Conservation (phyloP, 2,329 filamentous ascomycete genomes). For the Aspergillus sergii region DNA sequence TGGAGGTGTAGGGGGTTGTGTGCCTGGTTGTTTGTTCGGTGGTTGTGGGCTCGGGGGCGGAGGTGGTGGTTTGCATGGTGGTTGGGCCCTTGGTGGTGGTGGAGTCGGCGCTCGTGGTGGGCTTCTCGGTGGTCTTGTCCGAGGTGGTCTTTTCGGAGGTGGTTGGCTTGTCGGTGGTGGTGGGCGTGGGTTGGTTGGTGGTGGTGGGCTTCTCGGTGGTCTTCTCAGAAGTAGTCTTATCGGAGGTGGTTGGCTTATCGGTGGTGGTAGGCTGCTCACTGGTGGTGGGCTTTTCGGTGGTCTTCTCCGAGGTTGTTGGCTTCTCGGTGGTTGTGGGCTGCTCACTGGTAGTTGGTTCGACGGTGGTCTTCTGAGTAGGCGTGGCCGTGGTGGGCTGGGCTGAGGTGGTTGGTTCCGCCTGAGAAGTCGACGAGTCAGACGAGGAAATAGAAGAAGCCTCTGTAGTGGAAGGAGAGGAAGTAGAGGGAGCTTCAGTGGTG, state of each 20-base stretch:
- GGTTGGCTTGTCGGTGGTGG: background rate
- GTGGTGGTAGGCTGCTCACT: slow-evolving; percentile 15
- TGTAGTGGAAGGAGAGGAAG: slow-evolving; percentile 1
- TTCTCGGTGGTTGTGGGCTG: slow-evolving; percentile 20
- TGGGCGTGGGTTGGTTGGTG: background rate
- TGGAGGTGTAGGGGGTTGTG: slow-evolving; percentile 40
- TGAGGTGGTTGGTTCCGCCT: slow-evolving; percentile 11
- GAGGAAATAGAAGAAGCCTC: background rate
- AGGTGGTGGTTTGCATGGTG: slow-evolving; percentile 22
- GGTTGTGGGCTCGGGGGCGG: slow-evolving; percentile 17
- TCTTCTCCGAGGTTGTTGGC: slow-evolving; percentile 5
- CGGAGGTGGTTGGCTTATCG: slow-evolving; percentile 13
- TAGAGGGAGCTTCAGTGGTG: background rate
- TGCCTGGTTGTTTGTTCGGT: slow-evolving; percentile 23
- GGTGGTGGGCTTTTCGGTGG: slow-evolving; percentile 14
- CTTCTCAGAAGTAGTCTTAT: slow-evolving; percentile 16
- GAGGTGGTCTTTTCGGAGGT: slow-evolving; percentile 12
- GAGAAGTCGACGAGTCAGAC: slow-evolving; percentile 5
- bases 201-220: slow-evolving; percentile 20
- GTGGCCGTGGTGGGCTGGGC: slow-evolving; percentile 12
- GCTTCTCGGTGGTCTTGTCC: slow-evolving; percentile 1
- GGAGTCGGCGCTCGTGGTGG: slow-evolving; percentile 23
- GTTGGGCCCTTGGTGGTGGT: slow-evolving; percentile 17
- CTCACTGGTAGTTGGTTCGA: slow-evolving; percentile 11
- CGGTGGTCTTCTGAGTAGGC: slow-evolving; percentile 14